Evolutionary conservation across 2,329 filamentous ascomycete genomes (phyloP), one percentile per base, ranked within the genome.

Genomic region (Penicillium freii): DNA sequence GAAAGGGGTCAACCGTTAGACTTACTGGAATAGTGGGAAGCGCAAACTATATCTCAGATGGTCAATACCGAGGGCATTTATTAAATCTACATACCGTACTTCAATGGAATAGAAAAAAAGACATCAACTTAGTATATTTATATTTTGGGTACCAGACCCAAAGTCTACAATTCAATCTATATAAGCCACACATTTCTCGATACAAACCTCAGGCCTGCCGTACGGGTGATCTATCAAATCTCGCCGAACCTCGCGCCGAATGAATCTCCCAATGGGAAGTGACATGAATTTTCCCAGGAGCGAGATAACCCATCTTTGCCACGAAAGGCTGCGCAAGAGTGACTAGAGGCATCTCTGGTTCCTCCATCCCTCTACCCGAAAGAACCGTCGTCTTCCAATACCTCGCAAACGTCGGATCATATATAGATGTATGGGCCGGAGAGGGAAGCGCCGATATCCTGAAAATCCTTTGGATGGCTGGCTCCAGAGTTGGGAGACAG

Each of bases 221-320:
- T 34, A 63, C 51, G 13, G 61, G 60, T 46, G 62, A 55, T 39
- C 47, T 59, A 40, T 65, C 62, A 15, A 65, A 8, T 23, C 63
- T 59, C 10, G 63, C 49, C 6, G 64, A 66, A 39, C 65, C 63
- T 9, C 64, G 54, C 21, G 64, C 48, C 15, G 64, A 66, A 61
- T 65, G 64, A 48, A 66, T 64, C 29, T 66, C 64, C 64, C 64
- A 66, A 36, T 66, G 57, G 3, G 63, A 66, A 15, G 63, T 66
- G 36, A 66, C 62, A 19, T 61, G 60, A 36, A 66, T 66, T 45
- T 60, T 56, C 5, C 62, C 64, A 5, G 58, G 55, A 46, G 58
- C 57, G 51, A 60, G 58, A 54, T 62, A 57, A 29, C 57, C 51
- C 21, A 61, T 62, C 43, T 62, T 66, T 4, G 46, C 49, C 44